These are phyloP conservation scores for Filobasidium wieringae DNA, from an alignment of 768 basidiomycete species.

Conservation along the genomic window DNA sequence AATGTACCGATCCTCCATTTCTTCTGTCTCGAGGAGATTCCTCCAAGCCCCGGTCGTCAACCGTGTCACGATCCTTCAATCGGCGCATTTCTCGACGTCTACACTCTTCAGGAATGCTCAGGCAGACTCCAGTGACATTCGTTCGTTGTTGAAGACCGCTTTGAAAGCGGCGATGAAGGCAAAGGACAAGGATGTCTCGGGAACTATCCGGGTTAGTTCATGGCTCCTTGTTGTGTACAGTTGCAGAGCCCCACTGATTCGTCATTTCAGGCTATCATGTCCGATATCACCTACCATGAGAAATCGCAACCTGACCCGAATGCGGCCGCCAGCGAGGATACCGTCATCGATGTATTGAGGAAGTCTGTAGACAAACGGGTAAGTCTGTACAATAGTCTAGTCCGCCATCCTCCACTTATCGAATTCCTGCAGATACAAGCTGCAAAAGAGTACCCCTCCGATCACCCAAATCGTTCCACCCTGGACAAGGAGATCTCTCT, in stretches of 20 bases:
- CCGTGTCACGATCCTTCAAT: no score
- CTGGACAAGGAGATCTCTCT: constrained; percentile 29
- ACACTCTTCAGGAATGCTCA: background rate
- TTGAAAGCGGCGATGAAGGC: constrained; percentile 38
- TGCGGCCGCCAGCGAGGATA: constrained; percentile 23
- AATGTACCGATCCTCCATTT: no score
- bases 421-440: constrained; percentile 23
- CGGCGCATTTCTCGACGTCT: background rate
- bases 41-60: no score
- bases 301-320: constrained; percentile 32
- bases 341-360: constrained; percentile 28
- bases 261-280: constrained; percentile 21
- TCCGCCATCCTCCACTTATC: background rate
- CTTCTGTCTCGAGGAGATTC: no score
- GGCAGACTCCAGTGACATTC: constrained; percentile 9
- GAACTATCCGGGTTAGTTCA: constrained; percentile 28
- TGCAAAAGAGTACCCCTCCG: constrained; percentile 26
- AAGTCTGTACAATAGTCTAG: constrained; percentile 7
- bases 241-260: background rate
- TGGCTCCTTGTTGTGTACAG: background rate
- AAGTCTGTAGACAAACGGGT: constrained; percentile 34
- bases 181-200: constrained; percentile 25
- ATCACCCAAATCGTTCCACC: constrained; percentile 23
- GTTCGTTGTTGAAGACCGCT: constrained; percentile 28
- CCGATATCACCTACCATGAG: constrained; percentile 33